Conservation (phyloP, 768 basidiomycete genomes). For the Russula griseocarnosa region DNA sequence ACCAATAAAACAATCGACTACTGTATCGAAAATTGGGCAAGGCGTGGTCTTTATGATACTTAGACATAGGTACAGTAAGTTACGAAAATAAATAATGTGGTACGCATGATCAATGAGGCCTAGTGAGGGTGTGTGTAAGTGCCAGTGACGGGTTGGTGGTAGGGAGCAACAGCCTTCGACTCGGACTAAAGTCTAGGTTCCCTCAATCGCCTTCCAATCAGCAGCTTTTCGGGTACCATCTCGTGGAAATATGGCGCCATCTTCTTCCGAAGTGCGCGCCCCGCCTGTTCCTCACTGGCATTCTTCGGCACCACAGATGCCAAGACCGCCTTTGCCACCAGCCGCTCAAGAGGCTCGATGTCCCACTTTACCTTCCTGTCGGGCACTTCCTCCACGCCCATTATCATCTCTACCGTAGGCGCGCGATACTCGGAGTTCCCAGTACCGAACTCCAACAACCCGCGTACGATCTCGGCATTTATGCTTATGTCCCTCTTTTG, state of each 20-base stretch:
- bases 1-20: neutral
- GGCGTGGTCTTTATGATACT: too few species aligned
- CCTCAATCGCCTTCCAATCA: constrained; percentile 18
- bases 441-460: constrained; percentile 8
- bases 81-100: neutral
- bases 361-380: constrained; percentile 10
- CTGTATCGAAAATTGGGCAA: neutral
- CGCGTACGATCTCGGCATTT: neutral
- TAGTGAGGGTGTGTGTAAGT: neutral
- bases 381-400: neutral
- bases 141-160: neutral
- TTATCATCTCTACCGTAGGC: neutral
- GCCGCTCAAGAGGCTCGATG: constrained; percentile 24
- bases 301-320: neutral
- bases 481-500: neutral
- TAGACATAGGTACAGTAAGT: neutral
- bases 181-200: neutral
- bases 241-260: constrained; percentile 8
- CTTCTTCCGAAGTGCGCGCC: constrained; percentile 9
- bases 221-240: constrained; percentile 16
- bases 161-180: neutral
- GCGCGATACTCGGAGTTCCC: neutral
- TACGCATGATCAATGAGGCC: neutral
- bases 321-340: constrained; percentile 18
- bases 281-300: neutral